Evolutionary conservation across 108 stramenopile species (phyloP).

Genomic region (Hondaea fermentalgiana): DNA sequence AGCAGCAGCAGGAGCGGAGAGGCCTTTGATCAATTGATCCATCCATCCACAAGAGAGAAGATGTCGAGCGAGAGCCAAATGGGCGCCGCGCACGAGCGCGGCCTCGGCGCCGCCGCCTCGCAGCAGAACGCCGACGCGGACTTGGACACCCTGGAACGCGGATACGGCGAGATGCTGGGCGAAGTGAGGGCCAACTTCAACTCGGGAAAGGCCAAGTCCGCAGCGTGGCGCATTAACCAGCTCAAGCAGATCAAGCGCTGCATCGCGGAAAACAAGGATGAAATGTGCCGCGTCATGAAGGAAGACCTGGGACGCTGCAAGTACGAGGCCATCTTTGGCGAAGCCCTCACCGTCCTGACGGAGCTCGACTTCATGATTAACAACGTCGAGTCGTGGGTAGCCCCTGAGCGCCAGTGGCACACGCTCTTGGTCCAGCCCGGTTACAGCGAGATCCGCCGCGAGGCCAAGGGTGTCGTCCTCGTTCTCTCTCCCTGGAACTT

Average conservation of each 20-base stretch:
- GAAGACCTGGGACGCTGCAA: slow-evolving; percentile 25
- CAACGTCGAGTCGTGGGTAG: slow-evolving; percentile 31
- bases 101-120: not conserved
- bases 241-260: not conserved
- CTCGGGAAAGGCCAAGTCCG: not conserved
- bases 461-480: slow-evolving; percentile 28
- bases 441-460: not conserved
- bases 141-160: not conserved
- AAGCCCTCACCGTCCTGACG: not conserved
- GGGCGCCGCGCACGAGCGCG: not conserved
- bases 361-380: slow-evolving; percentile 17
- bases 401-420: not conserved
- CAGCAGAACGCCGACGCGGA: not conserved
- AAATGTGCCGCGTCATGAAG: not conserved
- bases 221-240: slow-evolving; percentile 16
- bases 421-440: not conserved
- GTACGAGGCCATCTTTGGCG: slow-evolving; percentile 11
- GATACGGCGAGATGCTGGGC: not conserved
- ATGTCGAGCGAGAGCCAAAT: not conserved
- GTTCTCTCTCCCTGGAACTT: slow-evolving; percentile 67
- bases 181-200: not conserved
- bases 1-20: too few relatives aligned
- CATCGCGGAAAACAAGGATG: slow-evolving; percentile 10
- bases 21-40: too few relatives aligned
- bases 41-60: too few relatives aligned